Conservation (phyloP, 441 rosid genomes). For the Manihot esculenta region DNA sequence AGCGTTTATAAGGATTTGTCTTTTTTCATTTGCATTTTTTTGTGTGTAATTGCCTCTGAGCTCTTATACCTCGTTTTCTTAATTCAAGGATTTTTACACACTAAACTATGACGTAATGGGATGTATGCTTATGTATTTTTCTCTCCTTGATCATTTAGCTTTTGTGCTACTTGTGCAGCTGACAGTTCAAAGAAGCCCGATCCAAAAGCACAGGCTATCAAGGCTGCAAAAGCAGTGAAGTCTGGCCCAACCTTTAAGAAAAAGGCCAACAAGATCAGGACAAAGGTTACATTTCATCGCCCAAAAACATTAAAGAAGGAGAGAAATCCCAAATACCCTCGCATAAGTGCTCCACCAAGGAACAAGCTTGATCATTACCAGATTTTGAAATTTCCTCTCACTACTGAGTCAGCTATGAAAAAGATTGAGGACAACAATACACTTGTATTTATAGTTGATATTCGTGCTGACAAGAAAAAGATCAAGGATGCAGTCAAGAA, state of each 20-base stretch:
- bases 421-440: slow-evolving; percentile 97
- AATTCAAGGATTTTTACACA: background rate
- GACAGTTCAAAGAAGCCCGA: slow-evolving; percentile 57
- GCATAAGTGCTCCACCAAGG: slow-evolving; percentile 72
- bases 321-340: slow-evolving; percentile 68
- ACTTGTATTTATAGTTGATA: slow-evolving; percentile 89
- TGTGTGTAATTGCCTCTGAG: too few species aligned
- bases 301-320: slow-evolving; percentile 77
- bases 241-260: slow-evolving; percentile 79
- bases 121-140: background rate
- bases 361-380: slow-evolving; percentile 81
- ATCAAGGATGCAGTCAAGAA: slow-evolving; percentile 91
- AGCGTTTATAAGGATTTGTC: too few species aligned
- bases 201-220: slow-evolving; percentile 82
- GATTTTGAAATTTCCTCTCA: slow-evolving; percentile 76
- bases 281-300: slow-evolving; percentile 85
- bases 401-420: slow-evolving; percentile 87
- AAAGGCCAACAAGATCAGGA: slow-evolving; percentile 73
- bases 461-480: slow-evolving; percentile 91
- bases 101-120: background rate
- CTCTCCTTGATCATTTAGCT: background rate
- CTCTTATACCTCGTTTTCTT: background rate
- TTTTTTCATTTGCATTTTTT: too few species aligned
- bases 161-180: slow-evolving; percentile 11
- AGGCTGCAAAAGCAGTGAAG: slow-evolving; percentile 84